Conservation (phyloP, 2,329 filamentous ascomycete genomes). For the Penicillium sp. region DNA sequence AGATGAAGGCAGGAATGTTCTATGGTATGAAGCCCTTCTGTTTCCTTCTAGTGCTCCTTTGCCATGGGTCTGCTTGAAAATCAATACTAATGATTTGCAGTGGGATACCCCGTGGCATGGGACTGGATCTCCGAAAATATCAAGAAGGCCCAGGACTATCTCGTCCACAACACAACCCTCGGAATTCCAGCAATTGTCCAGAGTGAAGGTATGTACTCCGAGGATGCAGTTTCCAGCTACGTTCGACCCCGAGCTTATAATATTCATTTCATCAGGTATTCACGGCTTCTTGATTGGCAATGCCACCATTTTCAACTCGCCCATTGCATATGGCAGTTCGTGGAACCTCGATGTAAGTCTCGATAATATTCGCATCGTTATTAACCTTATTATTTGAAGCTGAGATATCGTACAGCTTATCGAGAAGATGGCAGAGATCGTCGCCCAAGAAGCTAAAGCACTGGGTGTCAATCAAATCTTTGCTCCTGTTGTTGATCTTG, state of each 20-base stretch:
- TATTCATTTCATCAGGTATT: conserved; percentile 43
- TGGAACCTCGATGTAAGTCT: conserved; percentile 58
- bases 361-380: background rate
- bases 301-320: conserved; percentile 76
- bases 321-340: conserved; percentile 69
- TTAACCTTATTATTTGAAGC: background rate
- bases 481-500: conserved; percentile 68
- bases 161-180: conserved; percentile 63
- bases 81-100: conserved; percentile 31
- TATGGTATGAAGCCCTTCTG: conserved; percentile 45
- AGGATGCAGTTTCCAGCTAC: background rate
- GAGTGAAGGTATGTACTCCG: conserved; percentile 56
- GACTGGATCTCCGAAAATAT: conserved; percentile 63
- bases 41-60: background rate
- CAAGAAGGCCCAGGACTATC: conserved; percentile 66
- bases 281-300: conserved; percentile 71
- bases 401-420: conserved; percentile 45
- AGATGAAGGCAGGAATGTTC: conserved; percentile 64
- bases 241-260: background rate
- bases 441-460: conserved; percentile 64
- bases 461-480: conserved; percentile 73
- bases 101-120: conserved; percentile 65
- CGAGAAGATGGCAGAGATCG: conserved; percentile 64
- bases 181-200: conserved; percentile 73
- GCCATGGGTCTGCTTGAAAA: background rate